These are phyloP conservation scores for Chlamydomonas sp. DNA, from an alignment of 139 green algal genomes.

Conservation along the genomic window DNA sequence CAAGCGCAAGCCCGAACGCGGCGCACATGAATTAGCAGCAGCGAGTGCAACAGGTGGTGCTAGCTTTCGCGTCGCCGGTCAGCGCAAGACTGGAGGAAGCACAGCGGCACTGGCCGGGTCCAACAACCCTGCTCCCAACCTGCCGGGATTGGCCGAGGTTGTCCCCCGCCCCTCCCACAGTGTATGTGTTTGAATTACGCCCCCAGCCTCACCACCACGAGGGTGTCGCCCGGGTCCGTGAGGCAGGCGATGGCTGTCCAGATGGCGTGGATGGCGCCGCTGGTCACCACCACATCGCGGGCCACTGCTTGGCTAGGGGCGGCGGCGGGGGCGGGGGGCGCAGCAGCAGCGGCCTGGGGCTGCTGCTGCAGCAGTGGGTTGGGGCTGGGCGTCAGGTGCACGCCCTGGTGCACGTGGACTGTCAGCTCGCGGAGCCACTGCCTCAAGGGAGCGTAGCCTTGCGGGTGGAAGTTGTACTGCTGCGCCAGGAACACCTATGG, in stretches of 20 bases:
- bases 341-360: neutral
- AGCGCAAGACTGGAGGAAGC: neutral
- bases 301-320: neutral
- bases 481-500: slow-evolving; percentile 5
- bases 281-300: slow-evolving; percentile 4
- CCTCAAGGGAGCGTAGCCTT: slow-evolving; percentile 20
- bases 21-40: no score
- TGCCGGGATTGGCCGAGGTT: neutral
- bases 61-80: no score
- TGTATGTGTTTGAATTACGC: neutral
- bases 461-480: slow-evolving; percentile 44
- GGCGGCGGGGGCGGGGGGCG: neutral
- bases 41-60: no score
- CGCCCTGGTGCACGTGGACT: neutral
- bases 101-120: no score
- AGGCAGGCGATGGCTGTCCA: slow-evolving; percentile 18
- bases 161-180: neutral
- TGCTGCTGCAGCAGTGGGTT: neutral
- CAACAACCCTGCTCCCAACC: no score
- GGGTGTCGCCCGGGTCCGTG: slow-evolving; percentile 29
- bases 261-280: slow-evolving; percentile 41
- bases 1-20: no score
- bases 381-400: neutral
- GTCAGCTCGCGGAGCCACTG: slow-evolving; percentile 4
- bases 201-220: slow-evolving; percentile 23